These are phyloP conservation scores for Auricularia cornea DNA, from an alignment of 768 basidiomycete species.

Conservation along the genomic window DNA sequence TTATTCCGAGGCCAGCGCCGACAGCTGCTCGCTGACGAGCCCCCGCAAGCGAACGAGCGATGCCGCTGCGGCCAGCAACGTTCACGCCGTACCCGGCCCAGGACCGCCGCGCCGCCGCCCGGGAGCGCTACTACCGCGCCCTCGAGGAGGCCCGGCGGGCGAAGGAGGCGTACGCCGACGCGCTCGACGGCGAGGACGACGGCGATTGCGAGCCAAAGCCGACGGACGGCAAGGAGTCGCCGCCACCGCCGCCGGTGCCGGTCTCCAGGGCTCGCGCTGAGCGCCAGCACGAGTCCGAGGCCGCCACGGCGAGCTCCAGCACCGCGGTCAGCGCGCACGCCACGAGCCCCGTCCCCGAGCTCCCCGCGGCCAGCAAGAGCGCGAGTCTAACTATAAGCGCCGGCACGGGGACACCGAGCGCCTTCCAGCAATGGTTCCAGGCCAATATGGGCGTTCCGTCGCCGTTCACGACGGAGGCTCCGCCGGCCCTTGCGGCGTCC, in stretches of 20 bases:
- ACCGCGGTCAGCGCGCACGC: neutral
- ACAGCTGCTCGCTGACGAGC: no score
- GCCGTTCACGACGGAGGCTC: neutral
- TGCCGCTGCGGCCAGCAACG: neutral
- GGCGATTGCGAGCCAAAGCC: neutral
- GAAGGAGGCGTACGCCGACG: neutral
- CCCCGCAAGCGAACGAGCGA: neutral
- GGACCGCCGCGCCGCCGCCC: neutral
- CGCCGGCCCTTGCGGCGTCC: neutral
- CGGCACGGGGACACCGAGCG: neutral
- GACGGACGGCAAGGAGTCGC: neutral
- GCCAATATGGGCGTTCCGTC: neutral
- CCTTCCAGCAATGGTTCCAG: neutral
- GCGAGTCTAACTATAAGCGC: no score
- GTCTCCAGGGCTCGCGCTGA: no score
- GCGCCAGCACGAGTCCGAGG: no score
- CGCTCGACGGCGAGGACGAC: neutral
- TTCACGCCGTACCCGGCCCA: neutral
- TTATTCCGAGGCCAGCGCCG: no score
- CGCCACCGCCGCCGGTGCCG: no score
- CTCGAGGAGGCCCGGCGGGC: neutral
- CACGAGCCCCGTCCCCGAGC: neutral
- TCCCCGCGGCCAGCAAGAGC: neutral
- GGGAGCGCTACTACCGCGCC: neutral
- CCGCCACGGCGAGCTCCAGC: neutral